Base-by-base conservation (phyloP, 2,329 filamentous ascomycete species). In the Scytalidium lignicola region DNA sequence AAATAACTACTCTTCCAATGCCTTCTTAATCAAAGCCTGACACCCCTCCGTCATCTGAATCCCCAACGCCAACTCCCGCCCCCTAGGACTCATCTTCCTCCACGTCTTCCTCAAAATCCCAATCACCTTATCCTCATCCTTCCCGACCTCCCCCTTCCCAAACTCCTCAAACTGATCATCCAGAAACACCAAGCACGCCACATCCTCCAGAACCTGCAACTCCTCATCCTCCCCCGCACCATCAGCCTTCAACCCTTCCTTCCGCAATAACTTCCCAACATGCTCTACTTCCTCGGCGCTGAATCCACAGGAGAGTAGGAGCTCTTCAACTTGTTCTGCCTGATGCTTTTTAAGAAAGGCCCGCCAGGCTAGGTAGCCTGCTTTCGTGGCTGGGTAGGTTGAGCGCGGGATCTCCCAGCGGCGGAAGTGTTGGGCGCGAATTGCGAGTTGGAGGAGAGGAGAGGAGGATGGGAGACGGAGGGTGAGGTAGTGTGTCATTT, bases 151-250 rank as follows among this genome's bases (percentile, higher is more conserved):
- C 6, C 32, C 76, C 57, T 66, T 75, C 72, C 89, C 85, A 67
- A 93, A 95, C 45, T 78, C 80, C 60, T 91, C 89, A 55, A 95
- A 86, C 63, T 93, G 87, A 64, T 92, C 88, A 64, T 93, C 89
- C 56, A 95, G 69, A 65, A 95, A 95, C 22, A 95, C 89, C 48
- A 95, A 70, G 63, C 89, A 95, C 2, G 90, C 90, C 42, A 90
- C 86, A 69, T 95, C 90, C 71, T 95, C 90, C 53, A 95, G 73
- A 6, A 80, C 75, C 72, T 92, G 86, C 48, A 85, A 83, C 65
- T 90, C 85, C 51, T 75, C 73, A 50, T 82, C 78, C 47, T 71
- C 32, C n/a, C 32, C 32, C 6, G 23, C 23, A 26, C 23, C 23
- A 26, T 37, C 32, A 17, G 4, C 70, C 62, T 75, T 76, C 57